Evolutionary conservation across 768 basidiomycete genomes (phyloP).

Genomic region (Boletus sp.): DNA sequence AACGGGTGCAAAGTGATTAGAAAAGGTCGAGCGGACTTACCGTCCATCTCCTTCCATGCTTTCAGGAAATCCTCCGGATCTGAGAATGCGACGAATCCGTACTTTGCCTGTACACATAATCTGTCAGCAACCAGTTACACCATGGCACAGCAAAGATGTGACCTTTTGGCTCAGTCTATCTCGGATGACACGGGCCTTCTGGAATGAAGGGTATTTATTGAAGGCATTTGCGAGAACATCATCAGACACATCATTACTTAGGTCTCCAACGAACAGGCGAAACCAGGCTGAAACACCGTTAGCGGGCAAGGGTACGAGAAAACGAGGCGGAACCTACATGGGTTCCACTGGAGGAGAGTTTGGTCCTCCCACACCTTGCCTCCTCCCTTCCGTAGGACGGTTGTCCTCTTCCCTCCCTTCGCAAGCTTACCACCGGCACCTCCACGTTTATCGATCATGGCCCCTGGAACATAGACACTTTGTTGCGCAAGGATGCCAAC

Average conservation of each 20-base stretch:
- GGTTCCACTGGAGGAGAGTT: slow-evolving; percentile 96
- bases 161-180: slow-evolving; percentile 95
- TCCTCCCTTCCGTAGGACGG: slow-evolving; percentile 91
- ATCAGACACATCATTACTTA: slow-evolving; percentile 97
- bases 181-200: slow-evolving; percentile 92
- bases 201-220: slow-evolving; percentile 88
- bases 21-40: slow-evolving; percentile 41
- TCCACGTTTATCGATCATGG: slow-evolving; percentile 84
- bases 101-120: slow-evolving; percentile 68
- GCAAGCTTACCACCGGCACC: slow-evolving; percentile 82
- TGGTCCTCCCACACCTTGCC: slow-evolving; percentile 99
- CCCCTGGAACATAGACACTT: slow-evolving; percentile 89
- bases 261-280: slow-evolving; percentile 93
- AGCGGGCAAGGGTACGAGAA: neutral
- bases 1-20: neutral
- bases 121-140: neutral
- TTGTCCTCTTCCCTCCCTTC: slow-evolving; percentile 88
- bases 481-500: slow-evolving; percentile 88
- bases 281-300: slow-evolving; percentile 73
- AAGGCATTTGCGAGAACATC: slow-evolving; percentile 92
- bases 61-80: slow-evolving; percentile 98
- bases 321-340: slow-evolving; percentile 55
- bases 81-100: slow-evolving; percentile 95
- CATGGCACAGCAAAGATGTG: neutral
- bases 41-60: slow-evolving; percentile 99